phyloP scores from a whole-genome alignment of 257 asterid species.

The Solanum dulcamara region DNA sequence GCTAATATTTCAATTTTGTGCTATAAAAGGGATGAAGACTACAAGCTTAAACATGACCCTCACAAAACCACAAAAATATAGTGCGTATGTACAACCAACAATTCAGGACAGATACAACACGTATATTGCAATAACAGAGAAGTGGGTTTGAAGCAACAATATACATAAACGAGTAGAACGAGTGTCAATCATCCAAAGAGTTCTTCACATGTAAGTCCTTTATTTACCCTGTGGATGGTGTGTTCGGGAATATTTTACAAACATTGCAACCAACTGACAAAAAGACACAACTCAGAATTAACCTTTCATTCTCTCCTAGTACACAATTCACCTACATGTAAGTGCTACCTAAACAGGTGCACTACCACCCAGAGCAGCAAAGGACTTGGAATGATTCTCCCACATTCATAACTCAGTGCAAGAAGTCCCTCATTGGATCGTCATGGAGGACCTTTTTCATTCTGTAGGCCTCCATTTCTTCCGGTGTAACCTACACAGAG shows the following conservation, averaged over 20 bases:
- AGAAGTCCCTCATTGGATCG: slow-evolving; percentile 67
- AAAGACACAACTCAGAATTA: neutral
- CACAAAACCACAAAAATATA: neutral
- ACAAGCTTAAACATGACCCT: neutral
- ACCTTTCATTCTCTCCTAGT: neutral
- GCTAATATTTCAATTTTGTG: neutral
- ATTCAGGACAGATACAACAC: neutral
- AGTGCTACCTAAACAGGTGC: neutral
- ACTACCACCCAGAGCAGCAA: neutral
- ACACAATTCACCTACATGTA: neutral
- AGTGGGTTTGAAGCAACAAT: neutral
- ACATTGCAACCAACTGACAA: neutral
- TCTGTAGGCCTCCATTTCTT: slow-evolving; percentile 70
- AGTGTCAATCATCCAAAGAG: neutral
- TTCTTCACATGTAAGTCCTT: neutral
- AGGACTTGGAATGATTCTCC: neutral
- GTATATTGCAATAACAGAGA: neutral
- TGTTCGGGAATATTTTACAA: neutral
- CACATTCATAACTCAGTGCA: slow-evolving; percentile 17
- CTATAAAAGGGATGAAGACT: neutral
- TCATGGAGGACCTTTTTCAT: slow-evolving; percentile 64
- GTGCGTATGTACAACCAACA: neutral
- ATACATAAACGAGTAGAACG: neutral
- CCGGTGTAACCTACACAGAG: slow-evolving; percentile 42
- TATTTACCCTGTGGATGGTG: neutral